Percentiles rank a stretch among this genome's conserved stretches.
These are phyloP conservation scores for Backusella parvicylindrica DNA, from an alignment of 192 early-diverging fungal species.

Conservation along the genomic window DNA sequence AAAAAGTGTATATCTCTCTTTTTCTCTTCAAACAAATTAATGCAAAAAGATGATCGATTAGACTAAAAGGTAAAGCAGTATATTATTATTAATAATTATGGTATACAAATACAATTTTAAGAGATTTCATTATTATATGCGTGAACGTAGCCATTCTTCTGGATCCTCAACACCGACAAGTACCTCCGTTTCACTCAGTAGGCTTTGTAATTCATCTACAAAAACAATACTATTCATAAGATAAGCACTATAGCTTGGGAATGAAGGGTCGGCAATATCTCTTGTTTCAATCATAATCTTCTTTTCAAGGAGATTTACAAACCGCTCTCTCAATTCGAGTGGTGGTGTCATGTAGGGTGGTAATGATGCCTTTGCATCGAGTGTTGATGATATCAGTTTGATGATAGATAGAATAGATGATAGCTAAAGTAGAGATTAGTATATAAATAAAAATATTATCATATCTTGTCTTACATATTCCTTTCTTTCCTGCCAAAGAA, in stretches of 20 bases:
- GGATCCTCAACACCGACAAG: slow-evolving; percentile 14
- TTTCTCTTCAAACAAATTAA: no score
- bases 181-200: not conserved
- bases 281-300: slow-evolving; percentile 2
- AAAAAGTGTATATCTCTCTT: no score
- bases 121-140: no score
- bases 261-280: not conserved
- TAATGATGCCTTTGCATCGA: slow-evolving; percentile 22
- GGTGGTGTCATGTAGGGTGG: slow-evolving; percentile 25
- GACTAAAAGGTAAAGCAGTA: no score
- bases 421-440: not conserved
- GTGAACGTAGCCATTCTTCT: slow-evolving; percentile 4
- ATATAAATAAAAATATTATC: not conserved
- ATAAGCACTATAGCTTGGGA: slow-evolving; percentile 2
- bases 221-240: slow-evolving; percentile 9
- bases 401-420: not conserved
- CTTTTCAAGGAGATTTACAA: not conserved
- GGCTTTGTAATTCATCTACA: slow-evolving; percentile 5
- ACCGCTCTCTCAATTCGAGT: not conserved
- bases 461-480: slow-evolving; percentile 1
- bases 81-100: no score
- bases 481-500: slow-evolving; percentile 1
- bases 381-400: slow-evolving; percentile 24
- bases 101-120: no score
- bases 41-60: no score